A percentile compares a stretch with the other conserved stretches of the same genome.
Conservation (phyloP, 768 basidiomycete genomes). For the Harrya chromipes region DNA sequence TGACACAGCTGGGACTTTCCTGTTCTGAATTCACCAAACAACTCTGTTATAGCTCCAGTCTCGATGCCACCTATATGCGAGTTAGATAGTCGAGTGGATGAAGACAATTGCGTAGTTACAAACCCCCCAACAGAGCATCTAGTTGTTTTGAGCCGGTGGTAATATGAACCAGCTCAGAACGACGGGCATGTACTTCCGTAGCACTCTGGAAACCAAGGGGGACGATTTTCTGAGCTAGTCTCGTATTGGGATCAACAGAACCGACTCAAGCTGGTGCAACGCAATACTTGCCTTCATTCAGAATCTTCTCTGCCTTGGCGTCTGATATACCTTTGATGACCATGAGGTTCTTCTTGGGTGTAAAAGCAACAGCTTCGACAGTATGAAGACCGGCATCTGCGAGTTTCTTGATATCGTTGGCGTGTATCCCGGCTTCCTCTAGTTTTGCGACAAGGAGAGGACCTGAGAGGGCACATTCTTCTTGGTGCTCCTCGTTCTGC, state of each 20-base stretch:
- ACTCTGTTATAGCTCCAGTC: constrained; percentile 96
- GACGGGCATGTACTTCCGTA: constrained; percentile 92
- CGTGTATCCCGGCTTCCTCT: constrained; percentile 84
- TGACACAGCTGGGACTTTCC: constrained; percentile 99
- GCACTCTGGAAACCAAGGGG: constrained; percentile 98
- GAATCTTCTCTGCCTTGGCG: constrained; percentile 94
- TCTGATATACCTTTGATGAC: constrained; percentile 97
- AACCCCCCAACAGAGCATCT: constrained; percentile 92
- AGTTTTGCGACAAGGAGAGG: constrained; percentile 83
- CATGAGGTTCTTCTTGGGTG: constrained; percentile 88
- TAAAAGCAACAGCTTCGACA: constrained; percentile 94
- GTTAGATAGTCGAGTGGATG: constrained; percentile 11
- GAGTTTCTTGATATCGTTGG: constrained; percentile 94
- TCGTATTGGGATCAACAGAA: constrained; percentile 8
- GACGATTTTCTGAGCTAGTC: constrained; percentile 86
- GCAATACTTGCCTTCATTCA: constrained; percentile 70
- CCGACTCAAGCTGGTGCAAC: neutral
- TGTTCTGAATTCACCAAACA: constrained; percentile 98
- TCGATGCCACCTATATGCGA: constrained; percentile 78
- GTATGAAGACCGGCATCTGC: constrained; percentile 89
- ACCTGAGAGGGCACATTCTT: constrained; percentile 60
- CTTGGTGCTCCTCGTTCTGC: constrained; percentile 48
- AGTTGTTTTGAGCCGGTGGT: constrained; percentile 96
- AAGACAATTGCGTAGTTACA: constrained; percentile 10
- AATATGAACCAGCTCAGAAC: constrained; percentile 93